Conservation (phyloP, 768 basidiomycete genomes). For the Artomyces pyxidatus region DNA sequence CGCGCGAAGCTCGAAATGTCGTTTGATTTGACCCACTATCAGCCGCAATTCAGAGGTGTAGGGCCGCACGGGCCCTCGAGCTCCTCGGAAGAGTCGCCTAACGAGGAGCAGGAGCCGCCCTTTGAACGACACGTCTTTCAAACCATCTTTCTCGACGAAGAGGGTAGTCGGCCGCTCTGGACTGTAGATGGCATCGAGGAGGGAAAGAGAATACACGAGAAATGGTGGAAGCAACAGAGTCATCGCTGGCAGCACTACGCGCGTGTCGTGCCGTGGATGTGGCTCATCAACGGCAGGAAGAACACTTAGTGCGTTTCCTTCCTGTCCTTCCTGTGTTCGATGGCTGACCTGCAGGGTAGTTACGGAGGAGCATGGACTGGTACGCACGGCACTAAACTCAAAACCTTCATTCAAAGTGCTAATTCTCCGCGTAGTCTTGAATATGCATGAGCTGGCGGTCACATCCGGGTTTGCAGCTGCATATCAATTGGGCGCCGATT, state of each 20-base stretch:
- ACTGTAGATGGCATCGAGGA: slow-evolving; percentile 32
- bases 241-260: slow-evolving; percentile 42
- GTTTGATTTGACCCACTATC: slow-evolving; percentile 41
- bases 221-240: slow-evolving; percentile 48
- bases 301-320: slow-evolving; percentile 20
- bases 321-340: background rate
- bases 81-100: slow-evolving; percentile 9
- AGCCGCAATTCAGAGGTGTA: slow-evolving; percentile 33
- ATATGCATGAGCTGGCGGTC: slow-evolving; percentile 30
- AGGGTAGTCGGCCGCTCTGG: slow-evolving; percentile 33
- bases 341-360: slow-evolving; percentile 8
- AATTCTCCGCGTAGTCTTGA: slow-evolving; percentile 17
- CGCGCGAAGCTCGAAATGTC: slow-evolving; percentile 44
- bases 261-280: slow-evolving; percentile 30
- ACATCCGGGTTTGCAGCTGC: slow-evolving; percentile 35
- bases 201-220: slow-evolving; percentile 32
- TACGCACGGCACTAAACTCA: no score
- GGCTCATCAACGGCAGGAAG: slow-evolving; percentile 30
- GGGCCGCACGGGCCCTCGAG: slow-evolving; percentile 20
- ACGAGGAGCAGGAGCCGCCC: slow-evolving; percentile 21
- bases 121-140: slow-evolving; percentile 40
- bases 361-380: slow-evolving; percentile 27
- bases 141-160: slow-evolving; percentile 40
- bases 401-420: background rate
- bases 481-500: slow-evolving; percentile 26